phyloP scores from a whole-genome alignment of 2,329 filamentous ascomycete genomes.

The Fusarium domesticum region DNA sequence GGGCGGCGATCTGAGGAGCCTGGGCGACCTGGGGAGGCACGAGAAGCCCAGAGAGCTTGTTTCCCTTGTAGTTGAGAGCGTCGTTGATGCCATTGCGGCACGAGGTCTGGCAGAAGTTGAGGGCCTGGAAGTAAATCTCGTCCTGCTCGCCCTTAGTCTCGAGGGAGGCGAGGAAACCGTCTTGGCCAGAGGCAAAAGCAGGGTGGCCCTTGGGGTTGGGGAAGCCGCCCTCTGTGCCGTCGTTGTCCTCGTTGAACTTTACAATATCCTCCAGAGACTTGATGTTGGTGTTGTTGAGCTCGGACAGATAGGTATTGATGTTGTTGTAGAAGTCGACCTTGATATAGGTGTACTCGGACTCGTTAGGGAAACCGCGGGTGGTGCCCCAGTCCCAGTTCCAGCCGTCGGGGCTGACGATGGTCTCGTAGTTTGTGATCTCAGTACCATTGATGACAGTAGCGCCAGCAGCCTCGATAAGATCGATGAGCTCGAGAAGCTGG shows the following conservation, averaged over 20 bases:
- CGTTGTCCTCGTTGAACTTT: slow-evolving; percentile 60
- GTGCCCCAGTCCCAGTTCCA: slow-evolving; percentile 73
- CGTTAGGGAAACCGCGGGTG: slow-evolving; percentile 61
- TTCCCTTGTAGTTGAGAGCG: slow-evolving; percentile 51
- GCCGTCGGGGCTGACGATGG: slow-evolving; percentile 61
- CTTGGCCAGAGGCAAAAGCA: slow-evolving; percentile 68
- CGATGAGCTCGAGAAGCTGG: slow-evolving; percentile 47
- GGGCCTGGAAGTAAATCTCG: slow-evolving; percentile 64
- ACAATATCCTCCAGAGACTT: slow-evolving; percentile 63
- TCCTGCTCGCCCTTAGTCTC: slow-evolving; percentile 59
- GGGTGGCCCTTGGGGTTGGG: slow-evolving; percentile 49
- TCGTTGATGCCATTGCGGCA: slow-evolving; percentile 68
- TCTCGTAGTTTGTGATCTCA: slow-evolving; percentile 62
- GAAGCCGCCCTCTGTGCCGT: slow-evolving; percentile 63
- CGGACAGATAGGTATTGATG: slow-evolving; percentile 59
- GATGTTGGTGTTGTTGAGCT: slow-evolving; percentile 59
- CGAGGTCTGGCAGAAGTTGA: slow-evolving; percentile 57
- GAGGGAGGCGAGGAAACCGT: slow-evolving; percentile 63
- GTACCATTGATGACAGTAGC: slow-evolving; percentile 68
- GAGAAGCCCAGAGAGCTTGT: slow-evolving; percentile 58
- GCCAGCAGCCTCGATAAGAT: slow-evolving; percentile 56
- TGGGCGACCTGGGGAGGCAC: slow-evolving; percentile 68
- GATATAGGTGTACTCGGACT: slow-evolving; percentile 70
- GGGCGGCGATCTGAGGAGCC: slow-evolving; percentile 66
- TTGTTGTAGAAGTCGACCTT: slow-evolving; percentile 68